Conservation (phyloP, 2,329 filamentous ascomycete species). For the Epichloe bromicola region DNA sequence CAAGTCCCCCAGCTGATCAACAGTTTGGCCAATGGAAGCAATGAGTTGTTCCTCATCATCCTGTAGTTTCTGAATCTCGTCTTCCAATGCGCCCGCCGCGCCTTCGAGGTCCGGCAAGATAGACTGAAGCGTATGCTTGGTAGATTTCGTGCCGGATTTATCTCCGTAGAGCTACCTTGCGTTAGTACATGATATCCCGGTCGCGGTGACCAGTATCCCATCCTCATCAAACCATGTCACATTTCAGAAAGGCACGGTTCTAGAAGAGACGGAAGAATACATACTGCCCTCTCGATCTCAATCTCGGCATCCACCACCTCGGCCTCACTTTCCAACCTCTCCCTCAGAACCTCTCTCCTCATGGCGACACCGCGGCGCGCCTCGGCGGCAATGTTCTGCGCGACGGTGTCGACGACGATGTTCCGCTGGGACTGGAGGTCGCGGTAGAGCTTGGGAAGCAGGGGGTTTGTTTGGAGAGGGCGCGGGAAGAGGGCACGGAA, state of each 20-base stretch:
- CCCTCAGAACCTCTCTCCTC: constrained; percentile 42
- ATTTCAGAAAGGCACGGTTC: too few relatives aligned
- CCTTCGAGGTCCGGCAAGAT: constrained; percentile 57
- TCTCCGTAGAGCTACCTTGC: constrained; percentile 43
- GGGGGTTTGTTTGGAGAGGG: constrained; percentile 49
- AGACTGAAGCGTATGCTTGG: constrained; percentile 47
- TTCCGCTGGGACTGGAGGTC: constrained; percentile 67
- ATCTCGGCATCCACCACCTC: constrained; percentile 49
- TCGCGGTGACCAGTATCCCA: too few relatives aligned
- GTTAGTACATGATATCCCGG: background rate
- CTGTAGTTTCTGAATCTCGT: constrained; percentile 53
- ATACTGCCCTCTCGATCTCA: constrained; percentile 46
- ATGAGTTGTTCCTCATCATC: constrained; percentile 49
- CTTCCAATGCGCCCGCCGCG: constrained; percentile 52
- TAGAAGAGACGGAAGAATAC: constrained; percentile 10
- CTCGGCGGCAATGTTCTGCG: constrained; percentile 52
- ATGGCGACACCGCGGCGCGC: constrained; percentile 45
- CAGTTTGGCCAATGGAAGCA: constrained; percentile 47
- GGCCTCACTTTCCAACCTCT: constrained; percentile 34
- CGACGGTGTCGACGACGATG: constrained; percentile 53
- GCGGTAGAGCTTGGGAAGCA: constrained; percentile 60
- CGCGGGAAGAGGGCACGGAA: constrained; percentile 69
- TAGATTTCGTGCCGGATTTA: constrained; percentile 28
- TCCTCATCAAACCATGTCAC: too few relatives aligned
- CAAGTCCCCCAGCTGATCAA: constrained; percentile 68